Conservation (phyloP, 75 land plant genomes). For the Sequoiadendron giganteum region DNA sequence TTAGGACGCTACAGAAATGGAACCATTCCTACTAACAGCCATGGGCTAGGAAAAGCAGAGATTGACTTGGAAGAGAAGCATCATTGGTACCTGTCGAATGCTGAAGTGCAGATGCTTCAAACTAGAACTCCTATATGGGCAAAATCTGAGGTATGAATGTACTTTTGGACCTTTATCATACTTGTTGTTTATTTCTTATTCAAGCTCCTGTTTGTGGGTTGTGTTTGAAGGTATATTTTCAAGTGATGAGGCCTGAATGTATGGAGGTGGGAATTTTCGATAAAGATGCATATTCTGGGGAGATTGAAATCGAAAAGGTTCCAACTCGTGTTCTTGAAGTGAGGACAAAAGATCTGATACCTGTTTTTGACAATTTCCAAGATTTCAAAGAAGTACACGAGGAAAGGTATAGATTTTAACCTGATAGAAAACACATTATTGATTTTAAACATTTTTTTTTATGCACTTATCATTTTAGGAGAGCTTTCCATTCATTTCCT, state of each 20-base stretch:
- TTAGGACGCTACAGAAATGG: conserved; percentile 21
- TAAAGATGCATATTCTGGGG: conserved; percentile 43
- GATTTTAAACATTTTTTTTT: not conserved
- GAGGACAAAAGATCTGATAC: conserved; percentile 65
- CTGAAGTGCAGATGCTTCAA: conserved; percentile 83
- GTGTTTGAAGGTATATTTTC: conserved; percentile 46
- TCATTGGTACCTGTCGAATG: conserved; percentile 79
- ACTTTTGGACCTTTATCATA: not conserved
- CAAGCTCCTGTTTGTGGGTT: not conserved
- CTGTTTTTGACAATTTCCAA: conserved; percentile 72
- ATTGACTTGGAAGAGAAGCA: conserved; percentile 50
- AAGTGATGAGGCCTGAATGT: conserved; percentile 30
- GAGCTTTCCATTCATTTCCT: not conserved
- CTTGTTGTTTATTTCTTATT: not conserved
- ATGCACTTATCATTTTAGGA: not conserved
- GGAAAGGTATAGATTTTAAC: conserved; percentile 36
- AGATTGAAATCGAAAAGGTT: conserved; percentile 77
- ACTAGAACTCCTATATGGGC: conserved; percentile 81
- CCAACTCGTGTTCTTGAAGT: conserved; percentile 60
- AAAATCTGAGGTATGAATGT: conserved; percentile 64
- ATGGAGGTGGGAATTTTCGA: conserved; percentile 6
- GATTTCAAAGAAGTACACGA: conserved; percentile 34
- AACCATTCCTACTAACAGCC: conserved; percentile 10
- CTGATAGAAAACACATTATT: not conserved
- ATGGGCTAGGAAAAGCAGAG: conserved; percentile 23